Conservation (phyloP, 805 yeast genomes). For the Diddensiella caesifluorescens region DNA sequence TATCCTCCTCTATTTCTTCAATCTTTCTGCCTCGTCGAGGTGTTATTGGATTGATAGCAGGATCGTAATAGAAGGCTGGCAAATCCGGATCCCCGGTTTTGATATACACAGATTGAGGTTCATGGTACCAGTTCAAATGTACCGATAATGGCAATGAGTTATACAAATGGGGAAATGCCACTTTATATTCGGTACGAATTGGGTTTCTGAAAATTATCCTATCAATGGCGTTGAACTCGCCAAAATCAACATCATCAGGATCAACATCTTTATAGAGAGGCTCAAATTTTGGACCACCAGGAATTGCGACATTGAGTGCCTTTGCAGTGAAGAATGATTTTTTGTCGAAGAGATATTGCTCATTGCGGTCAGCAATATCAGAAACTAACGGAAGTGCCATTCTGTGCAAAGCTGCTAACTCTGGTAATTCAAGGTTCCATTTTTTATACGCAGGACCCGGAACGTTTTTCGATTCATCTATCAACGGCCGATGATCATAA, state of each 20-base stretch:
- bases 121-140: constrained; percentile 54
- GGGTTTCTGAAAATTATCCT: constrained; percentile 76
- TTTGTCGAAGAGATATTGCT: constrained; percentile 67
- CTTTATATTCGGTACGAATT: constrained; percentile 73
- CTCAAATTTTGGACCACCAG: constrained; percentile 96
- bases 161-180: constrained; percentile 82
- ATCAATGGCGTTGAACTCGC: constrained; percentile 86
- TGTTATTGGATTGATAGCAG: constrained; percentile 51
- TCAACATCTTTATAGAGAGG: constrained; percentile 66
- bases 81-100: constrained; percentile 44
- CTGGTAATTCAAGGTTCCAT: constrained; percentile 61
- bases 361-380: constrained; percentile 54
- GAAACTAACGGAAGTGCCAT: constrained; percentile 67
- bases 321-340: constrained; percentile 85
- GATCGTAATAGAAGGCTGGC: constrained; percentile 54
- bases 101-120: constrained; percentile 51
- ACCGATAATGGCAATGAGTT: constrained; percentile 72
- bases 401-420: constrained; percentile 60
- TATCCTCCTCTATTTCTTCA: constrained; percentile 23
- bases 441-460: constrained; percentile 73
- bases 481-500: constrained; percentile 69
- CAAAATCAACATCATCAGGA: constrained; percentile 66
- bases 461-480: constrained; percentile 49
- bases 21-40: constrained; percentile 21
- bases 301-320: constrained; percentile 77